These are phyloP conservation scores for Lactarius sanguifluus DNA, from an alignment of 768 basidiomycete genomes.

Conservation along the genomic window DNA sequence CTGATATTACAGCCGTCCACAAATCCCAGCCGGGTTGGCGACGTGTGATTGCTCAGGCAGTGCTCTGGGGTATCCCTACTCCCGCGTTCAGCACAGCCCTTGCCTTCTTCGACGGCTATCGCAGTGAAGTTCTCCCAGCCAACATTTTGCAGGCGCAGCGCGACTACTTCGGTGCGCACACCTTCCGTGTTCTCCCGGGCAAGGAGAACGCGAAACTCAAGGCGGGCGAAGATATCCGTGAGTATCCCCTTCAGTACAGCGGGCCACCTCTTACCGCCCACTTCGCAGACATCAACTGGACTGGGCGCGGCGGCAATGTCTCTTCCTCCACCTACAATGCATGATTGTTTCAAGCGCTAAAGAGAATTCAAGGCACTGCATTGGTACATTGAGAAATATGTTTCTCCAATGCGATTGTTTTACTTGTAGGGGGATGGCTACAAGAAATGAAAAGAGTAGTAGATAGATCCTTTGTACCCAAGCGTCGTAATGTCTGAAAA, in stretches of 20 bases:
- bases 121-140: constrained; percentile 91
- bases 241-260: constrained; percentile 36
- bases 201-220: constrained; percentile 85
- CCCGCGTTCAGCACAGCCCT: constrained; percentile 98
- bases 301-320: constrained; percentile 93
- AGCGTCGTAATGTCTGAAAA: constrained; percentile 16
- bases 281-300: constrained; percentile 91
- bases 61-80: constrained; percentile 96
- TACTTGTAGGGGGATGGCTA: not conserved
- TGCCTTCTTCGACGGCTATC: constrained; percentile 98
- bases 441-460: constrained; percentile 18
- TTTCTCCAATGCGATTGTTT: not conserved
- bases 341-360: constrained; percentile 36
- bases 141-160: constrained; percentile 97
- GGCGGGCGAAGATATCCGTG: constrained; percentile 84
- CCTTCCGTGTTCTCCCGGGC: constrained; percentile 91
- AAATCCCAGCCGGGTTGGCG: constrained; percentile 98
- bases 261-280: not conserved
- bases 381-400: constrained; percentile 2
- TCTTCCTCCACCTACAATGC: constrained; percentile 85
- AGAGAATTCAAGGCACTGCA: not conserved
- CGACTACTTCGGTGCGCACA: constrained; percentile 99
- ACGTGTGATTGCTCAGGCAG: constrained; percentile 92
- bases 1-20: constrained; percentile 62
- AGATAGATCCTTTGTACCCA: constrained; percentile 20